phyloP scores from a whole-genome alignment of 345 rosid species.

The Raphanus sativus region DNA sequence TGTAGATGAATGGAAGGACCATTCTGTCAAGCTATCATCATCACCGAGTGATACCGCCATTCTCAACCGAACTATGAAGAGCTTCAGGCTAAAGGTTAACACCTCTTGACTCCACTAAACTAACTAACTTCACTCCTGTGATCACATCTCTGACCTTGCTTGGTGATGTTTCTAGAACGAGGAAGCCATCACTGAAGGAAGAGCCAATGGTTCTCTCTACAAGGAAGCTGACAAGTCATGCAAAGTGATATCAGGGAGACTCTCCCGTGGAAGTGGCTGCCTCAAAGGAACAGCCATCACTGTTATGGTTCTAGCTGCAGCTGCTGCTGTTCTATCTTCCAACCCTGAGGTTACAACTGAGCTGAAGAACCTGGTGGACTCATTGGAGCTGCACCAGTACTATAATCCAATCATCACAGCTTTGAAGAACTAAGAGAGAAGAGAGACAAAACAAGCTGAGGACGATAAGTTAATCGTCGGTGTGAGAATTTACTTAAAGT shows the following conservation, averaged over 20 bases:
- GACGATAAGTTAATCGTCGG: conserved; percentile 23
- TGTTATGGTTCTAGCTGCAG: conserved; percentile 44
- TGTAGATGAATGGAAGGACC: conserved; percentile 60
- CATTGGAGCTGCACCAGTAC: conserved; percentile 17
- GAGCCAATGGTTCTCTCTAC: conserved; percentile 36
- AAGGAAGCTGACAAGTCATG: conserved; percentile 51
- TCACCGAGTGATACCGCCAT: conserved; percentile 43
- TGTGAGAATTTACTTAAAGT: conserved; percentile 28
- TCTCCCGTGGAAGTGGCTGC: conserved; percentile 18
- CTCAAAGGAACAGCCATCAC: conserved; percentile 41
- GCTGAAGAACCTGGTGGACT: conserved; percentile 29
- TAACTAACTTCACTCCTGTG: not conserved
- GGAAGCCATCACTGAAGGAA: conserved; percentile 13
- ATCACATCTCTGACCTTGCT: not conserved
- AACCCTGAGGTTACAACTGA: conserved; percentile 32
- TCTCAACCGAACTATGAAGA: conserved; percentile 53
- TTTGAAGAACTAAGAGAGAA: conserved; percentile 22
- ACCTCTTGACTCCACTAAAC: not conserved
- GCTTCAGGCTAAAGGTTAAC: conserved; percentile 64
- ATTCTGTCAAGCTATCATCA: conserved; percentile 45
- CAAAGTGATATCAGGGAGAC: conserved; percentile 42
- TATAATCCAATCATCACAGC: conserved; percentile 19
- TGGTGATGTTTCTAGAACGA: not conserved
- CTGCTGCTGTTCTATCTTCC: conserved; percentile 7
- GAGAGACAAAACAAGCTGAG: not conserved